A percentile compares a stretch with the other conserved stretches of the same genome.
Conservation (phyloP, 371 early-diverging fungal genomes). For the Actinomortierella wolfii region DNA sequence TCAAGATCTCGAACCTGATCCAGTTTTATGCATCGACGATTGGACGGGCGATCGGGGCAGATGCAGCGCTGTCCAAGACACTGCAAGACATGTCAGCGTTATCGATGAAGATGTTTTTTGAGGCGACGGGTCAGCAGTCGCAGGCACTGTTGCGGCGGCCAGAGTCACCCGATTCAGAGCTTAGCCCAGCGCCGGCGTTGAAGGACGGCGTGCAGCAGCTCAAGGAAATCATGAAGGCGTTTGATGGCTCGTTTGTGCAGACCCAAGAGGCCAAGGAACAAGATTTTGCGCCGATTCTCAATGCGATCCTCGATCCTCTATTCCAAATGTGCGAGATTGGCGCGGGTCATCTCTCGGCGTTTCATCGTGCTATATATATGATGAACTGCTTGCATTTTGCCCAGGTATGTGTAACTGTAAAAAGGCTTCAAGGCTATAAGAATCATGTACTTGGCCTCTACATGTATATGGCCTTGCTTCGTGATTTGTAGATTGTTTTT, state of each 20-base stretch:
- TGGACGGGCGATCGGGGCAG: conserved; percentile 60
- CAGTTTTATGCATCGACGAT: conserved; percentile 80
- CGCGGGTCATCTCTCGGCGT: conserved; percentile 53
- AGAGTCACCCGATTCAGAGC: conserved; percentile 63
- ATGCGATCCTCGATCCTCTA: conserved; percentile 75
- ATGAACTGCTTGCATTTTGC: conserved; percentile 76
- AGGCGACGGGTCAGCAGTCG: conserved; percentile 67
- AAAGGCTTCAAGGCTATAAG: background rate
- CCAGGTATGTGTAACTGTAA: conserved; percentile 60
- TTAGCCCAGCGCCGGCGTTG: conserved; percentile 64
- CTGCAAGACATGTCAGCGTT: conserved; percentile 68
- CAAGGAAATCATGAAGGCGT: conserved; percentile 82
- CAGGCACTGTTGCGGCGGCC: conserved; percentile 62
- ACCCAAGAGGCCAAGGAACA: conserved; percentile 41
- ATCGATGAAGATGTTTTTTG: conserved; percentile 73
- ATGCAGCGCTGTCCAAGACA: conserved; percentile 57
- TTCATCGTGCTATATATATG: conserved; percentile 74
- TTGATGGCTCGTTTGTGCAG: conserved; percentile 73
- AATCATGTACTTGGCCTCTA: conserved; percentile 4
- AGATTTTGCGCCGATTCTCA: conserved; percentile 67
- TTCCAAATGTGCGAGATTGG: conserved; percentile 73
- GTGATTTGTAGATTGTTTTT: conserved; percentile 6
- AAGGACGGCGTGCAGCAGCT: conserved; percentile 71
- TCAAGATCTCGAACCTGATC: conserved; percentile 73
- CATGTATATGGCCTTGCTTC: conserved; percentile 6